phyloP scores from a whole-genome alignment of 371 early-diverging fungal genomes.

The Parasitella parasitica region DNA sequence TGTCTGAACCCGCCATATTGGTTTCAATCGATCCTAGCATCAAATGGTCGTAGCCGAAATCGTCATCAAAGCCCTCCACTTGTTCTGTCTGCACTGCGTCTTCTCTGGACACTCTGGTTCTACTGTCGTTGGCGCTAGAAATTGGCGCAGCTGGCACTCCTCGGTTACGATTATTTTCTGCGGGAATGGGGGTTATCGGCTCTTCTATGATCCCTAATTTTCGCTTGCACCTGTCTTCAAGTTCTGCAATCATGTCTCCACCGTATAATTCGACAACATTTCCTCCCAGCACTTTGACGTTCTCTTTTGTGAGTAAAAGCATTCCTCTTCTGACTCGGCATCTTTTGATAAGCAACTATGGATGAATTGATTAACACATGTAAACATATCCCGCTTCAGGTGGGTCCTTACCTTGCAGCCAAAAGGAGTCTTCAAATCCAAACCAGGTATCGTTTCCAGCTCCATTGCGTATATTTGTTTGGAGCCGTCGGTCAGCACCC shows the following conservation, averaged over 20 bases:
- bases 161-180: neutral
- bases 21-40: neutral
- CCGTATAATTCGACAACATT: constrained; percentile 27
- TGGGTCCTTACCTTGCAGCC: constrained; percentile 37
- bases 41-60: neutral
- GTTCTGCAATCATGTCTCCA: constrained; percentile 31
- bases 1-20: neutral
- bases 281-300: constrained; percentile 37
- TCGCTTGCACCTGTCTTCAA: constrained; percentile 25
- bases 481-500: constrained; percentile 41
- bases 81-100: neutral
- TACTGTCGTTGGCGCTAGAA: neutral
- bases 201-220: constrained; percentile 16
- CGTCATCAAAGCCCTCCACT: neutral
- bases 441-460: constrained; percentile 21
- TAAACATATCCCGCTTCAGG: neutral
- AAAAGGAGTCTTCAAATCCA: constrained; percentile 38
- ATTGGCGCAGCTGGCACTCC: neutral
- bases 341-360: constrained; percentile 36
- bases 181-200: neutral
- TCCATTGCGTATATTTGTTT: constrained; percentile 36
- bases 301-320: constrained; percentile 26
- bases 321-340: constrained; percentile 38
- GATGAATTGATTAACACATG: neutral
- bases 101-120: neutral